Evolutionary conservation across 176 grass and related monocot species (phyloP).

Genomic region (Rhipidocladum racemiflorum): DNA sequence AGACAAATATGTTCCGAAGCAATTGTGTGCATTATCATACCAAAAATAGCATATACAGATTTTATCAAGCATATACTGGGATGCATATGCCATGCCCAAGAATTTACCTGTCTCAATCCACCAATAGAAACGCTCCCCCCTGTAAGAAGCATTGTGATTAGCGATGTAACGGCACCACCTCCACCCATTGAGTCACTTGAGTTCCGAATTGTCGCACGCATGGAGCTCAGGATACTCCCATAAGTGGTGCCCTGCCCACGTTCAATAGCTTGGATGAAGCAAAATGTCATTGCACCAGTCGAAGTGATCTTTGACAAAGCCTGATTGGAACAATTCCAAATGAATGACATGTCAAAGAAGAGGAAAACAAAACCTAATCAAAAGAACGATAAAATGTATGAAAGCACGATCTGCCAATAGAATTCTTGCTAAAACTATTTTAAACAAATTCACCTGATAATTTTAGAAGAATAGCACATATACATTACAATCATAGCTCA

Average conservation of each 20-base stretch:
- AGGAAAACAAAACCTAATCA: neutral
- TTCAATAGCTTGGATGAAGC: conserved; percentile 99
- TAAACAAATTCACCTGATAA: neutral
- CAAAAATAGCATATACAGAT: conserved; percentile 5
- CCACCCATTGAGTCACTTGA: conserved; percentile 55
- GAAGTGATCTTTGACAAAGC: conserved; percentile 92
- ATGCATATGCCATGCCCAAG: neutral
- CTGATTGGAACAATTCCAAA: conserved; percentile 41
- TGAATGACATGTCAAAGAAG: conserved; percentile 16
- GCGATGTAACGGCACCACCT: conserved; percentile 56
- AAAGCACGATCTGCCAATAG: neutral
- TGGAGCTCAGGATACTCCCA: conserved; percentile 83
- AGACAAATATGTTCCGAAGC: neutral
- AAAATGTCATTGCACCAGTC: conserved; percentile 95
- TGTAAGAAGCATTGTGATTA: conserved; percentile 80
- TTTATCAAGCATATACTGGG: conserved; percentile 3
- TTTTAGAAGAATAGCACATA: neutral
- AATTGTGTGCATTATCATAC: neutral
- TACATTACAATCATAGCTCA: neutral
- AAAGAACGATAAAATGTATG: conserved; percentile 4
- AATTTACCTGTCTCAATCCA: conserved; percentile 78
- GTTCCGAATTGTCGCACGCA: conserved; percentile 72
- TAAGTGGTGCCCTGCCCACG: conserved; percentile 66
- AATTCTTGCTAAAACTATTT: neutral
- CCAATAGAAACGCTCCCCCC: conserved; percentile 55